A percentile compares a stretch with the other conserved stretches of the same genome.
Evolutionary conservation across 805 yeast species (phyloP).

Genomic region (Schwanniomyces sp.): DNA sequence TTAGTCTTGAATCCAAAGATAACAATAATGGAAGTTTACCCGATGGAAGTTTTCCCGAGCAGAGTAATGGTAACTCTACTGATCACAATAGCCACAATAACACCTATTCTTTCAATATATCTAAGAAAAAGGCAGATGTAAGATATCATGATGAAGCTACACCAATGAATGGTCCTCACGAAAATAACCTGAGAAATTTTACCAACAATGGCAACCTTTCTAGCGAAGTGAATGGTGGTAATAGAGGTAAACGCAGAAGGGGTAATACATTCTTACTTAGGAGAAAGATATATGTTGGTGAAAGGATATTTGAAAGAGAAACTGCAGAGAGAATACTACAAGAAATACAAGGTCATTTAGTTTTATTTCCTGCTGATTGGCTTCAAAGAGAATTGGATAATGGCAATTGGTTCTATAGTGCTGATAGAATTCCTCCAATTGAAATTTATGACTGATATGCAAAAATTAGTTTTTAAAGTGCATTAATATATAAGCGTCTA

Average conservation of each 20-base stretch:
- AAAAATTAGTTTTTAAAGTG: not conserved
- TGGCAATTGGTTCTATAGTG: conserved; percentile 92
- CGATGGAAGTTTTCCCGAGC: not conserved
- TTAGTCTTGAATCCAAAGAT: no score
- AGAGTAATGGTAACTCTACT: not conserved
- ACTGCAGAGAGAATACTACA: conserved; percentile 73
- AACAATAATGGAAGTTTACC: not conserved
- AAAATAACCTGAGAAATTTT: not conserved
- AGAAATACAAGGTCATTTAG: conserved; percentile 83
- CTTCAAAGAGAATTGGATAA: conserved; percentile 79
- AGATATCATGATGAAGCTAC: not conserved
- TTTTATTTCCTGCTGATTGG: conserved; percentile 93
- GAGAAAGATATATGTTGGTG: conserved; percentile 35
- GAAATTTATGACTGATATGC: conserved; percentile 74
- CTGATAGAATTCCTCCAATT: conserved; percentile 92
- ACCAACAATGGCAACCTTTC: not conserved
- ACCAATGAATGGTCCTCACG: not conserved
- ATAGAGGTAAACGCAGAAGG: conserved; percentile 28
- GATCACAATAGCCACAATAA: not conserved
- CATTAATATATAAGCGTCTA: not conserved
- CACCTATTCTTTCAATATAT: not conserved
- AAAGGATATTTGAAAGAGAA: conserved; percentile 64
- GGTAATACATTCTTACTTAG: conserved; percentile 38
- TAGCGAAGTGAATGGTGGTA: not conserved
- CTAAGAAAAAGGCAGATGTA: not conserved